phyloP scores from a whole-genome alignment of 106 monocot species.

The Allium sativum region DNA sequence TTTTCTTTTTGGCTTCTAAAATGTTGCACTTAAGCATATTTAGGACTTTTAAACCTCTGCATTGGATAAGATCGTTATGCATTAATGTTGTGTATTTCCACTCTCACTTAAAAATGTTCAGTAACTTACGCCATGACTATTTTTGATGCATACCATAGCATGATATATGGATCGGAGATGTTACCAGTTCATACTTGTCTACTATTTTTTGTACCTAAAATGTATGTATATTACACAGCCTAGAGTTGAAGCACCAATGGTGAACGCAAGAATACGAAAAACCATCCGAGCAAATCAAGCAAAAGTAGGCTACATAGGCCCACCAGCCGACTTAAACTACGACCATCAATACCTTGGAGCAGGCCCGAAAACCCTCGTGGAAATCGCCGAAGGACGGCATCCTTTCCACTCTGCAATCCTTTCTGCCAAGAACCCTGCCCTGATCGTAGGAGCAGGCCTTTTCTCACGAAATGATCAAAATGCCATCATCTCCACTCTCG shows the following conservation, averaged over 20 bases:
- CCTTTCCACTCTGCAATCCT: constrained; percentile 72
- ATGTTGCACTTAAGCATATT: too few relatives aligned
- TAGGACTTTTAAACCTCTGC: too few relatives aligned
- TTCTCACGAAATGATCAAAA: constrained; percentile 70
- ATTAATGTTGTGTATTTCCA: too few relatives aligned
- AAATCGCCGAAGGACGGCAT: constrained; percentile 82
- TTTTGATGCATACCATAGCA: too few relatives aligned
- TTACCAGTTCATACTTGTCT: too few relatives aligned
- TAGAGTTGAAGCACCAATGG: constrained; percentile 92
- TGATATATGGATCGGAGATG: too few relatives aligned
- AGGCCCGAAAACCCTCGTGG: constrained; percentile 72
- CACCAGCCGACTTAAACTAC: constrained; percentile 80
- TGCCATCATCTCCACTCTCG: constrained; percentile 52
- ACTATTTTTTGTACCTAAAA: too few relatives aligned
- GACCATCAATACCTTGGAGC: constrained; percentile 71
- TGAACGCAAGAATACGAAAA: constrained; percentile 94
- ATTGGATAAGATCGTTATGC: too few relatives aligned
- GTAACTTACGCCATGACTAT: too few relatives aligned
- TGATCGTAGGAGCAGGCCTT: constrained; percentile 72
- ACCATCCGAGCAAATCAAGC: constrained; percentile 68
- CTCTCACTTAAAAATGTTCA: too few relatives aligned
- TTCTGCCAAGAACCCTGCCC: constrained; percentile 76
- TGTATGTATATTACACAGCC: constrained; percentile 32
- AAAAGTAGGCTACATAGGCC: constrained; percentile 93
- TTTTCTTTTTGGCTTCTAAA: too few relatives aligned